Base-by-base conservation (phyloP, 2,329 filamentous ascomycete genomes). In the Fusarium palustre region DNA sequence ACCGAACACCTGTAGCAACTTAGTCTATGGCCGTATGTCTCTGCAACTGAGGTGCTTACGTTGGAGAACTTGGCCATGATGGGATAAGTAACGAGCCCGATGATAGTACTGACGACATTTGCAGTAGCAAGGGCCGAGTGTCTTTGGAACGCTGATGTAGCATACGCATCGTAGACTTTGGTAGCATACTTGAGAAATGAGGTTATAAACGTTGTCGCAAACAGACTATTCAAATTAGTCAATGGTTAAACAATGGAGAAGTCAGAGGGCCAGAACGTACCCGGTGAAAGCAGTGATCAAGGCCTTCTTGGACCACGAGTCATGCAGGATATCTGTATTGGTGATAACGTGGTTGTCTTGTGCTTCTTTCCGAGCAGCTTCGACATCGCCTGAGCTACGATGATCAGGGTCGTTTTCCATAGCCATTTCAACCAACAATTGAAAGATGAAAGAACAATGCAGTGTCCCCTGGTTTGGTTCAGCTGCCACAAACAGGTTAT, bases 21-120 rank as follows among this genome's bases (percentile, higher is more conserved):
- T 8, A 66, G 12, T 11, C 7, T 0, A 46, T 11, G 2, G 12
- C 7, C 2, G 1, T 4, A 20, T 4, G 4, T 2, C 6, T 20
- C 9, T 1, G 9, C 2, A 16, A 2, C 8, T 2, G 1, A 7
- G 5, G 3, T 7, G 7, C 39, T 1, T 20, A 68, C 77, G 74
- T 89, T 85, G 46, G 87, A 82, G 25, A 89, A 79, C 73, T 89
- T 89, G 30, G 87, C 87, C 77, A 89, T 82, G 11, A 88, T 84
- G 7, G 88, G 85, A 70, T 88, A 88, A 10, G 85, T 82, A 5
- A 87, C 84, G 25, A 86, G 84, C 69, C 78, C 75, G 38, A 85
- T 84, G 41, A 84, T 80, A 45, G 78, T 81, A 5, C 82, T 76
- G 0, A 87, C 81, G 49, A 87, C 83, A 42, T 81, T 79, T 33